Conservation (phyloP, 192 early-diverging fungal genomes). For the Geranomyces variabilis region DNA sequence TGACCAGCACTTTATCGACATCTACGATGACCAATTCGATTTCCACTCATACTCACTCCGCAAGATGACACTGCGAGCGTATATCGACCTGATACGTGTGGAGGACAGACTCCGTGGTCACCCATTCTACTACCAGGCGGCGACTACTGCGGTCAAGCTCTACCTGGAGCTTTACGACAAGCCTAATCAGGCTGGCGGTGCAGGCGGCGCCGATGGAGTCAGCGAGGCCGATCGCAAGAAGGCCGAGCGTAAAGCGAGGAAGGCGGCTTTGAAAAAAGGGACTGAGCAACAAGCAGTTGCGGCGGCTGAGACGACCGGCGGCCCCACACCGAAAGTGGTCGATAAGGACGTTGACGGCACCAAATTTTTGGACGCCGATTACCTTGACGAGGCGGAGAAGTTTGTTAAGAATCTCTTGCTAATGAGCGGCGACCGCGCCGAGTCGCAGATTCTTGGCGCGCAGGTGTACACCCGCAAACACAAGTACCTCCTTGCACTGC, state of each 20-base stretch:
- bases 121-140: conserved; percentile 73
- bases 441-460: conserved; percentile 66
- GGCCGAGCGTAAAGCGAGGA: conserved; percentile 73
- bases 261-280: conserved; percentile 68
- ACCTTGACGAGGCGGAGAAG: conserved; percentile 74
- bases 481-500: conserved; percentile 72
- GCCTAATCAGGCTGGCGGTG: conserved; percentile 50
- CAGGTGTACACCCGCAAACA: conserved; percentile 71
- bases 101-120: conserved; percentile 77
- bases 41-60: conserved; percentile 94
- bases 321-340: conserved; percentile 17
- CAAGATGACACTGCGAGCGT: conserved; percentile 84
- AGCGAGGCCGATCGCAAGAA: conserved; percentile 78
- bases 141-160: conserved; percentile 71
- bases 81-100: conserved; percentile 78
- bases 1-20: conserved; percentile 76
- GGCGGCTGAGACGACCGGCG: conserved; percentile 54
- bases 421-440: conserved; percentile 55
- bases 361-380: conserved; percentile 68
- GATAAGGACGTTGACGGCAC: conserved; percentile 77
- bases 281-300: conserved; percentile 43
- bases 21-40: conserved; percentile 92
- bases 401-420: conserved; percentile 75
- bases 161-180: conserved; percentile 59
- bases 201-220: conserved; percentile 31